A percentile compares a stretch with the other conserved stretches of the same genome.
Evolutionary conservation across 495 filamentous ascomycete species (phyloP).

Genomic region (Immersiella caudata): DNA sequence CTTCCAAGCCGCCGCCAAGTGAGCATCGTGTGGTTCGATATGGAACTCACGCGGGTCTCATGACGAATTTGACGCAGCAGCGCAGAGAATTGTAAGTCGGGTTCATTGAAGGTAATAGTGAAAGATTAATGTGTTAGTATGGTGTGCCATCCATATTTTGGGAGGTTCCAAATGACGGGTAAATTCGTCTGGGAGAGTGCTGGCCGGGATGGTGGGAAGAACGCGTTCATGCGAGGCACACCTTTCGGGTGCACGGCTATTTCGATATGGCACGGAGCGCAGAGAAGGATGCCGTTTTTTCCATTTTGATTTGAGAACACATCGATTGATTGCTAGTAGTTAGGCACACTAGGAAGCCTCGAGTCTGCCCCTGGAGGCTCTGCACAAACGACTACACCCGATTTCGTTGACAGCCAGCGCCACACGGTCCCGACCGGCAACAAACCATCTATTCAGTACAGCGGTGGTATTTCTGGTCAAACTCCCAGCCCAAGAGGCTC

Average conservation of each 20-base stretch:
- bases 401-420: no score
- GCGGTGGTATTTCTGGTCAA: no score
- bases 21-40: background rate
- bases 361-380: background rate
- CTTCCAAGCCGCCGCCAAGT: background rate
- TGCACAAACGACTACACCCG: background rate
- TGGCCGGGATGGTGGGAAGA: background rate
- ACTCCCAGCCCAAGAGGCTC: no score
- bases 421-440: no score
- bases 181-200: background rate
- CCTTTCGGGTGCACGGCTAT: background rate
- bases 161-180: background rate
- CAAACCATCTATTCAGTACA: no score
- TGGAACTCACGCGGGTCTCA: background rate
- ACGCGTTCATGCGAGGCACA: background rate
- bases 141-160: background rate
- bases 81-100: background rate
- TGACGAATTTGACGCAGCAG: background rate
- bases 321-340: no score
- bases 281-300: background rate
- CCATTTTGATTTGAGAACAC: background rate
- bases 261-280: background rate
- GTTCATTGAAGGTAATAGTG: background rate
- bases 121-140: background rate
- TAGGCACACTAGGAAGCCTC: background rate